phyloP scores from a whole-genome alignment of 345 rosid genomes.

The Salix exigua region DNA sequence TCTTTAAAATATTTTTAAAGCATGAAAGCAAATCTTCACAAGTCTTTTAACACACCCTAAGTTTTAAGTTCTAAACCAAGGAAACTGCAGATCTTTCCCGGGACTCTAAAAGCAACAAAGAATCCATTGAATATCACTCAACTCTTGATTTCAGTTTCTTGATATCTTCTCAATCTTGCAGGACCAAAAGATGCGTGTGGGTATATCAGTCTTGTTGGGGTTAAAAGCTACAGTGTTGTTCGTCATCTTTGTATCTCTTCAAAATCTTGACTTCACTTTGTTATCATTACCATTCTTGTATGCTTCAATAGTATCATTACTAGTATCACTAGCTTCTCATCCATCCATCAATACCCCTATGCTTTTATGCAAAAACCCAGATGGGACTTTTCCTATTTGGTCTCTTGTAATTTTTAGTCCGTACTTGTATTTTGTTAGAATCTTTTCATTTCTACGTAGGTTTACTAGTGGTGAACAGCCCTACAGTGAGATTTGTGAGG shows the following conservation, averaged over 20 bases:
- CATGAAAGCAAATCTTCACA: too few species aligned
- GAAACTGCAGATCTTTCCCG: background rate
- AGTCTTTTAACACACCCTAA: too few species aligned
- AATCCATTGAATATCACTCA: background rate
- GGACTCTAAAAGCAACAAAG: background rate
- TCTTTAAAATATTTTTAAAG: too few species aligned
- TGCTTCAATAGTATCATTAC: constrained; percentile 39
- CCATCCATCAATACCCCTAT: constrained; percentile 24
- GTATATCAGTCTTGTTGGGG: constrained; percentile 40
- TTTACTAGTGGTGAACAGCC: constrained; percentile 49
- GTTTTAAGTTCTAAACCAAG: too few species aligned
- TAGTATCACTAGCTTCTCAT: constrained; percentile 30
- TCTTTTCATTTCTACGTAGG: constrained; percentile 43
- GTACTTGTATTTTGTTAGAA: constrained; percentile 44
- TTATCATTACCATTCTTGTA: constrained; percentile 49
- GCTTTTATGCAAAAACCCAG: constrained; percentile 55
- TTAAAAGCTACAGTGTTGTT: constrained; percentile 35
- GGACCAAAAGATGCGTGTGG: constrained; percentile 43
- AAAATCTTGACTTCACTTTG: constrained; percentile 26
- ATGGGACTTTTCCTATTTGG: constrained; percentile 64
- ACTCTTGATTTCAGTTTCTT: background rate
- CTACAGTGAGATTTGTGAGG: constrained; percentile 47
- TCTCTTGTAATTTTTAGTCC: constrained; percentile 54
- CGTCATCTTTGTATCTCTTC: constrained; percentile 29
- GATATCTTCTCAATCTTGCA: background rate